phyloP scores from a whole-genome alignment of 208 protist species.

The Leishmania mexicana region DNA sequence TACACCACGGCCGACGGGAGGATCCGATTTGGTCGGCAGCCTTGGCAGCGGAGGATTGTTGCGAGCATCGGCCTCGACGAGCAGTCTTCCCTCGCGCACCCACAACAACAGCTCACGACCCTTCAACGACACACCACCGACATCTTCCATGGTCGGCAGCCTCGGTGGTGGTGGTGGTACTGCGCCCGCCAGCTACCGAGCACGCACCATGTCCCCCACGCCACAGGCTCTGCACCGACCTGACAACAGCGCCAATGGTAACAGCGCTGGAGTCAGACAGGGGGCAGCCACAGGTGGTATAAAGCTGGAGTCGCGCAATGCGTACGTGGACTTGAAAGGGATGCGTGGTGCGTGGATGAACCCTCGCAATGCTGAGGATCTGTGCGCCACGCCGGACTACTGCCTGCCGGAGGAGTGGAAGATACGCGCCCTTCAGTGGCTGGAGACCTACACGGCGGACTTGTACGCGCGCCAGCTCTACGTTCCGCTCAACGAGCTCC shows the following conservation, averaged over 20 bases:
- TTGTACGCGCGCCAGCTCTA: constrained; percentile 67
- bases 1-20: not conserved
- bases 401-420: constrained; percentile 66
- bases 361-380: constrained; percentile 7
- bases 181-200: not conserved
- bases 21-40: not conserved
- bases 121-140: constrained; percentile 14
- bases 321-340: constrained; percentile 14
- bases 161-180: not conserved
- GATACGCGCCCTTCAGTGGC: constrained; percentile 80
- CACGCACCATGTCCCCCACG: not conserved
- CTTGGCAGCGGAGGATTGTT: not conserved
- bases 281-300: too few relatives aligned
- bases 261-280: not conserved
- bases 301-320: not conserved
- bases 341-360: constrained; percentile 26
- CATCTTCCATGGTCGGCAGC: constrained; percentile 10
- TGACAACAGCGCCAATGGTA: not conserved
- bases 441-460: constrained; percentile 73
- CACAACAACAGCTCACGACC: constrained; percentile 24
- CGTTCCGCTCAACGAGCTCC: constrained; percentile 82
- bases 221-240: not conserved
- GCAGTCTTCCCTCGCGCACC: constrained; percentile 19
- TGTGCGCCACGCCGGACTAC: constrained; percentile 3
- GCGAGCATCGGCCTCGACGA: constrained; percentile 14